Conservation (phyloP, 495 filamentous ascomycete genomes). For the Penicillium goetzii region DNA sequence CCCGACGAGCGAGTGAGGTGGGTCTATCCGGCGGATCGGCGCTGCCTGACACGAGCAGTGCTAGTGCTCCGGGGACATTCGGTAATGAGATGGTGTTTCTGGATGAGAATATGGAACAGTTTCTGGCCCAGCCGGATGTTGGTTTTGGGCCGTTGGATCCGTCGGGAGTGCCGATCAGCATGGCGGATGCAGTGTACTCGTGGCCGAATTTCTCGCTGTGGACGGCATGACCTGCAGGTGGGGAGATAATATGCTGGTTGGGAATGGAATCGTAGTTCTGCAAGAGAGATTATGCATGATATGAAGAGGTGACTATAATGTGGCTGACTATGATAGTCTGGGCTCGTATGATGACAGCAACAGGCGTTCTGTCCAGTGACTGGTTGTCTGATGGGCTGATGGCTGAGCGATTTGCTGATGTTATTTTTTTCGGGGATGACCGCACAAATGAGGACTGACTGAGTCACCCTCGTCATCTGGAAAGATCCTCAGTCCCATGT, state of each 20-base stretch:
- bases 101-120: slow-evolving; percentile 39
- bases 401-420: slow-evolving; percentile 3
- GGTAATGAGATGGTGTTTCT: slow-evolving; percentile 35
- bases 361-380: neutral
- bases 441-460: neutral
- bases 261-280: neutral
- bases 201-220: slow-evolving; percentile 32
- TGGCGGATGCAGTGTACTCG: slow-evolving; percentile 27
- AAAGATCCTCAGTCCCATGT: no score
- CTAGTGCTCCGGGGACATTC: neutral
- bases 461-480: neutral
- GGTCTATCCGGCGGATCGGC: neutral
- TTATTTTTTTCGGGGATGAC: neutral
- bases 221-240: slow-evolving; percentile 21
- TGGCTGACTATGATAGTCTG: neutral
- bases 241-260: no score
- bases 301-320: neutral
- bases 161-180: slow-evolving; percentile 21
- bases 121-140: slow-evolving; percentile 28
- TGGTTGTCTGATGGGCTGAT: neutral
- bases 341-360: neutral
- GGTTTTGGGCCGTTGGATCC: slow-evolving; percentile 27
- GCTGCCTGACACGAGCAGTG: slow-evolving; percentile 13
- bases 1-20: slow-evolving; percentile 5
- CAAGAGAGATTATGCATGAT: neutral